phyloP scores from a whole-genome alignment of 2,329 filamentous ascomycete species.

The Penicillium paneum region DNA sequence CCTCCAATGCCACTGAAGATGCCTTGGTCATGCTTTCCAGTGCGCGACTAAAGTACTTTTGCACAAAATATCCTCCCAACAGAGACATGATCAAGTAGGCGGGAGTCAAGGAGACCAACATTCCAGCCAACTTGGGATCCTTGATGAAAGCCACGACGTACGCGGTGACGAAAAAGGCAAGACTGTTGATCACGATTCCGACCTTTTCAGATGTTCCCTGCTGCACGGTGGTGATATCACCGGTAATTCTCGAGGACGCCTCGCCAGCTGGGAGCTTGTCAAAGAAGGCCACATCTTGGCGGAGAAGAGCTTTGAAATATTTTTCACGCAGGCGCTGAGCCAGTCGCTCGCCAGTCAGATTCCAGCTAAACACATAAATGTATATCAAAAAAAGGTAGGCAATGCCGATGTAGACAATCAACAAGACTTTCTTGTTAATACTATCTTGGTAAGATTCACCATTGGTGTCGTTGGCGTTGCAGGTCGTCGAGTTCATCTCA shows the following conservation, averaged over 20 bases:
- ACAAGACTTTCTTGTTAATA: conserved; percentile 7
- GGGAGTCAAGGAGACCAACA: conserved; percentile 57
- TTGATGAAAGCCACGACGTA: conserved; percentile 78
- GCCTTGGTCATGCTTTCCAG: conserved; percentile 54
- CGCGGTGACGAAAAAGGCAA: conserved; percentile 72
- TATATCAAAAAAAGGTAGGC: conserved; percentile 69
- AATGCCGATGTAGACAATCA: conserved; percentile 64
- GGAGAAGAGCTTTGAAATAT: conserved; percentile 72
- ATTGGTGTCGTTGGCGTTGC: conserved; percentile 3
- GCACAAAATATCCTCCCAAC: conserved; percentile 53
- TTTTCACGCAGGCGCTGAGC: conserved; percentile 66
- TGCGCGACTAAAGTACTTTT: conserved; percentile 48
- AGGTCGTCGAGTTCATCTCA: conserved; percentile 28
- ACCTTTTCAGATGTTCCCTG: conserved; percentile 83
- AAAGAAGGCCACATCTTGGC: conserved; percentile 79
- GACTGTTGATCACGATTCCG: conserved; percentile 62
- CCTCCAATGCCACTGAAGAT: conserved; percentile 60
- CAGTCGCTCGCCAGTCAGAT: conserved; percentile 71
- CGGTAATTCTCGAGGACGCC: conserved; percentile 78
- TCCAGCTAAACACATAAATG: conserved; percentile 75
- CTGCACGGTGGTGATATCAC: conserved; percentile 80
- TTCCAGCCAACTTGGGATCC: conserved; percentile 72
- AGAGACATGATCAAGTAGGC: conserved; percentile 59
- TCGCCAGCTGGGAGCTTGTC: conserved; percentile 81
- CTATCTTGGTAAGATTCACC: conserved; percentile 1